phyloP scores from a whole-genome alignment of 345 rosid genomes.

The Salix dunnii region DNA sequence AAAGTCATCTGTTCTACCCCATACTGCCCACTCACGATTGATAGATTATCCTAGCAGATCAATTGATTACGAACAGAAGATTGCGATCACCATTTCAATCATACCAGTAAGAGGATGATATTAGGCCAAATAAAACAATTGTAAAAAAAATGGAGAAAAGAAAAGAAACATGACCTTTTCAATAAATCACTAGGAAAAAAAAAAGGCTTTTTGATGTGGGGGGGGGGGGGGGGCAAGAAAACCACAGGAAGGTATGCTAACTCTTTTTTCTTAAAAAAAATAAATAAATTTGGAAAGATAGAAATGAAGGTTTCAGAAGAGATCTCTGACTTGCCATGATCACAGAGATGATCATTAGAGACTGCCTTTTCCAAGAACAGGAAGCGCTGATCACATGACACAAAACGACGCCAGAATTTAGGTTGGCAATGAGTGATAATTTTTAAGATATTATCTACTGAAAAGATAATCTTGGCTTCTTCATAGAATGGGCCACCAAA shows the following conservation, averaged over 20 bases:
- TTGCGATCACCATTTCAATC: not conserved
- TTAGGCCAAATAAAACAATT: not conserved
- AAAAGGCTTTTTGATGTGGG: not conserved
- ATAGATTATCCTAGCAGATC: conserved; percentile 39
- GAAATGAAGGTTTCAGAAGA: not conserved
- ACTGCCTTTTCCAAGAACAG: not conserved
- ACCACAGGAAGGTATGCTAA: not conserved
- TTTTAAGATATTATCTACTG: not conserved
- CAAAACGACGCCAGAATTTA: not conserved
- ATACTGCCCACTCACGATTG: conserved; percentile 40
- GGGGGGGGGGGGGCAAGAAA: not conserved
- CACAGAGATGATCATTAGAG: not conserved
- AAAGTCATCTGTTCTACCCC: conserved; percentile 84
- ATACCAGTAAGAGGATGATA: not conserved
- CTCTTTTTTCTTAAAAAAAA: not conserved
- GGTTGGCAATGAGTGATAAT: not conserved
- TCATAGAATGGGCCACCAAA: not conserved
- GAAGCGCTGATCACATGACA: not conserved
- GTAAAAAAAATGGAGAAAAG: not conserved
- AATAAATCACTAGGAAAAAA: not conserved
- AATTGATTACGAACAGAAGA: not conserved
- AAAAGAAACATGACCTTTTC: not conserved
- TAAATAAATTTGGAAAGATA: not conserved
- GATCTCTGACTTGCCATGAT: not conserved
- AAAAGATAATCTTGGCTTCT: not conserved